These are phyloP conservation scores for Panaeolus cyanescens DNA, from an alignment of 768 basidiomycete species.

Conservation along the genomic window DNA sequence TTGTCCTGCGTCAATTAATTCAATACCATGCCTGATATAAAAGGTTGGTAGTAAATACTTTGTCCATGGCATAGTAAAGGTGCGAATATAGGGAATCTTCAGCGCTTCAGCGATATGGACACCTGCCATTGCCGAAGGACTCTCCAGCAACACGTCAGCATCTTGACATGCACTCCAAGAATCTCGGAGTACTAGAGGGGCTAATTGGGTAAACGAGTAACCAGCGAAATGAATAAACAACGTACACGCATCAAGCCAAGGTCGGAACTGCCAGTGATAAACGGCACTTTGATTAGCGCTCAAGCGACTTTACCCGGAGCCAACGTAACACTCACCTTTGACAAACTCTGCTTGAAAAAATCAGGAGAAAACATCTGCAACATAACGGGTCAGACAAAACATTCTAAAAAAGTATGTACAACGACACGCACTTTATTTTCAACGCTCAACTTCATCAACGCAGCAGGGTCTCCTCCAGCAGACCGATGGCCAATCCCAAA, in stretches of 20 bases:
- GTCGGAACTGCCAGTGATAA: constrained; percentile 45
- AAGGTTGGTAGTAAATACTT: constrained; percentile 31
- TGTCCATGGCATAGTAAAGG: constrained; percentile 66
- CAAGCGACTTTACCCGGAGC: background rate
- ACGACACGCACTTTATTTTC: constrained; percentile 33
- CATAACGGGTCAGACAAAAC: background rate
- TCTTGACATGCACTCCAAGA: constrained; percentile 65
- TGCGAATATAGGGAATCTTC: constrained; percentile 65
- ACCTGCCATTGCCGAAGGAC: constrained; percentile 70
- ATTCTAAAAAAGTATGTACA: background rate
- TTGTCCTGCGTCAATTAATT: constrained; percentile 38
- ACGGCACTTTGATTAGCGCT: background rate
- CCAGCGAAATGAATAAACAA: constrained; percentile 21
- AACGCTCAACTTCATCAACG: constrained; percentile 58
- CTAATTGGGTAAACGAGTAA: background rate
- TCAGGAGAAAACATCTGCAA: background rate
- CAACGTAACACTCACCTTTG: constrained; percentile 44
- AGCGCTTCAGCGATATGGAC: constrained; percentile 74
- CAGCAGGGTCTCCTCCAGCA: constrained; percentile 63
- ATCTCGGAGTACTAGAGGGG: constrained; percentile 51
- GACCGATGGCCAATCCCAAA: constrained; percentile 59
- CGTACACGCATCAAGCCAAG: constrained; percentile 67
- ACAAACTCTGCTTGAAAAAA: constrained; percentile 58
- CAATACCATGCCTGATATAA: background rate
- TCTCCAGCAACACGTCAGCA: constrained; percentile 67